Conservation (phyloP, 2,329 filamentous ascomycete species). For the Ophiostoma sp. region DNA sequence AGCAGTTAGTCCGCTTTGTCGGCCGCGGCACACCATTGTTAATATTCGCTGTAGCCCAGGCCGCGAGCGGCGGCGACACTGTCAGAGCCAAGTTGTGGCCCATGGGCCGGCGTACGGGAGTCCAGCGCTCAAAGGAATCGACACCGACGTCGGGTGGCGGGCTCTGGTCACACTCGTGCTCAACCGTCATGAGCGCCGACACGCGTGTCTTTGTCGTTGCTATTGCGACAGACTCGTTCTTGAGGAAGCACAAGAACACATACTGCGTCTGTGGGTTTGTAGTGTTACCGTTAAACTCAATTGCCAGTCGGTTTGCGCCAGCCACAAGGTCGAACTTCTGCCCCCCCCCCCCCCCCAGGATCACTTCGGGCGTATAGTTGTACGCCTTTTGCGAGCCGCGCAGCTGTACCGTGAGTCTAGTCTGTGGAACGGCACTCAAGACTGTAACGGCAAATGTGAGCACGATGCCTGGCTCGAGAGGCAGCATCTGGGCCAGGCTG, state of each 20-base stretch:
- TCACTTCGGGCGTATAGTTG: conserved; percentile 29
- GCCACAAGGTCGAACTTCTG: not conserved
- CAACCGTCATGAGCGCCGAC: conserved; percentile 28
- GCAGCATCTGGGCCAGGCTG: conserved; percentile 30
- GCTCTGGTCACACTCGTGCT: conserved; percentile 29
- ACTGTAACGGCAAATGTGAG: conserved; percentile 26
- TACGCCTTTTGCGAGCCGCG: conserved; percentile 29
- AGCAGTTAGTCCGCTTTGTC: conserved; percentile 26
- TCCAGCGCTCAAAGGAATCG: conserved; percentile 30
- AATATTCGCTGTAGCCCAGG: conserved; percentile 22
- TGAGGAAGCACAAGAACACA: conserved; percentile 28
- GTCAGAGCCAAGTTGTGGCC: conserved; percentile 29
- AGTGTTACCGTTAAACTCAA: conserved; percentile 22
- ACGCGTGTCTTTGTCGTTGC: conserved; percentile 27
- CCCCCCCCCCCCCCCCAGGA: conserved; percentile 25
- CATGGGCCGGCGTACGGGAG: conserved; percentile 29
- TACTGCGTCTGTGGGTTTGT: conserved; percentile 29
- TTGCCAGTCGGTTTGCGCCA: not conserved
- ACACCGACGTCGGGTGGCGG: conserved; percentile 28
- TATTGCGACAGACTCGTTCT: conserved; percentile 28
- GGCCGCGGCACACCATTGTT: conserved; percentile 28
- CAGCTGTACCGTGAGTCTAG: conserved; percentile 27
- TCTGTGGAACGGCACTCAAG: conserved; percentile 18
- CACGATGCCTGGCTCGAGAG: conserved; percentile 24
- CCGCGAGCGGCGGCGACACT: conserved; percentile 23